phyloP scores from a whole-genome alignment of 441 rosid genomes.

The Theobroma grandiflorum region DNA sequence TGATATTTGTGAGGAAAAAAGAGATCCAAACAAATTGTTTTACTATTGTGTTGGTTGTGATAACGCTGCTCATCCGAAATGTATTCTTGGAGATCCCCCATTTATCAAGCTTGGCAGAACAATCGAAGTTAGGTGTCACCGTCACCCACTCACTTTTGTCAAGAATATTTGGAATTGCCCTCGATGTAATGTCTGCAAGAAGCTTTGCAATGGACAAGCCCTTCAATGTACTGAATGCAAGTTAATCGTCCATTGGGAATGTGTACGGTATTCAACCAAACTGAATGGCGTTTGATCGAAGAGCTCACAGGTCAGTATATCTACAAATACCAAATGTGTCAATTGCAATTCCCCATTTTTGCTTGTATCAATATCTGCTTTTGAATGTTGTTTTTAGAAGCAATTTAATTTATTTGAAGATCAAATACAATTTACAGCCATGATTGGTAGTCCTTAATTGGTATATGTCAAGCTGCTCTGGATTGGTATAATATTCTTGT shows the following conservation, averaged over 20 bases:
- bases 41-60: not conserved
- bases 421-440: no score
- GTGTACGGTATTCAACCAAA: no score
- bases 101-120: slow-evolving; percentile 8
- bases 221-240: not conserved
- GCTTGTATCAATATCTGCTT: no score
- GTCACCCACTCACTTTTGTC: slow-evolving; percentile 4
- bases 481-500: no score
- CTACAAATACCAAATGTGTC: no score
- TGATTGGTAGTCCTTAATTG: no score
- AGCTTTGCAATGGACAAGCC: not conserved
- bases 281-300: no score
- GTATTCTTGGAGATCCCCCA: not conserved
- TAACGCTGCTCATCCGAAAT: not conserved
- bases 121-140: not conserved
- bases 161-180: not conserved
- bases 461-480: no score
- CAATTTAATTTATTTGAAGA: no score
- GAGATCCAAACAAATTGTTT: not conserved
- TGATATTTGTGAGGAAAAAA: not conserved
- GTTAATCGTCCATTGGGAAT: not conserved
- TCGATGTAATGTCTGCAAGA: not conserved
- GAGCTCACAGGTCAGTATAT: no score
- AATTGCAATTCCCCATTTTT: no score
- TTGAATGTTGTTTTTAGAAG: no score